Percentiles rank a stretch among this genome's conserved stretches.
Evolutionary conservation across 2,329 filamentous ascomycete species (phyloP).

Genomic region (Penicillium sp.): DNA sequence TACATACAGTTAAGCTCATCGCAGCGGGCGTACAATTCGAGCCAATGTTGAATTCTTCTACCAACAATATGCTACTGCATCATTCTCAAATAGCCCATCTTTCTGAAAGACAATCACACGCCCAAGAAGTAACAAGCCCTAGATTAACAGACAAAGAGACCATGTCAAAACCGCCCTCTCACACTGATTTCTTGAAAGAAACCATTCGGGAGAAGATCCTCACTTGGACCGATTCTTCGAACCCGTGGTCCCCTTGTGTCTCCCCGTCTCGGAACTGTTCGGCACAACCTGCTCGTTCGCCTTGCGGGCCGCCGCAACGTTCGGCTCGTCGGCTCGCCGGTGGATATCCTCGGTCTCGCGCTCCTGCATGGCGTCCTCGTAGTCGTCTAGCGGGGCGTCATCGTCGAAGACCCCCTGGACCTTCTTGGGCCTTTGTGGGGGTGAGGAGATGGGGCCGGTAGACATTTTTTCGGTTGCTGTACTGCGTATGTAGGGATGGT

Average conservation of each 20-base stretch:
- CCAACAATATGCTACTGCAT: background rate
- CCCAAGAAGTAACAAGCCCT: background rate
- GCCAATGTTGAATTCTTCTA: background rate
- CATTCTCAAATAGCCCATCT: background rate
- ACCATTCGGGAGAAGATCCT: background rate
- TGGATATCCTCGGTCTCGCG: background rate
- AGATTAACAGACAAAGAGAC: background rate
- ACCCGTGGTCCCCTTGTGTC: background rate
- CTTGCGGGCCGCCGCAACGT: slow-evolving; percentile 5
- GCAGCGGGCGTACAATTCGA: background rate
- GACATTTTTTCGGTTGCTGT: background rate
- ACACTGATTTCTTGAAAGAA: background rate
- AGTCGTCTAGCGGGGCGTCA: slow-evolving; percentile 20
- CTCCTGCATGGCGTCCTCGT: slow-evolving; percentile 18
- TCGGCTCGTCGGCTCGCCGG: slow-evolving; percentile 9
- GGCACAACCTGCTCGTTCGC: slow-evolving; percentile 4
- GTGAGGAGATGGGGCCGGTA: slow-evolving; percentile 6
- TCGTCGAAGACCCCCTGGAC: slow-evolving; percentile 24
- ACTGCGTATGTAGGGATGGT: background rate
- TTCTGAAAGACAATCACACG: background rate
- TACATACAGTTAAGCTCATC: background rate
- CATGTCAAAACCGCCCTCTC: background rate
- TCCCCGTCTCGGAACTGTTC: background rate
- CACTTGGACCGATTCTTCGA: slow-evolving; percentile 2
- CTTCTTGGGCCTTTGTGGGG: slow-evolving; percentile 1